Conservation (phyloP, 805 yeast species). For the Hanseniaspora hatyaiensis region DNA sequence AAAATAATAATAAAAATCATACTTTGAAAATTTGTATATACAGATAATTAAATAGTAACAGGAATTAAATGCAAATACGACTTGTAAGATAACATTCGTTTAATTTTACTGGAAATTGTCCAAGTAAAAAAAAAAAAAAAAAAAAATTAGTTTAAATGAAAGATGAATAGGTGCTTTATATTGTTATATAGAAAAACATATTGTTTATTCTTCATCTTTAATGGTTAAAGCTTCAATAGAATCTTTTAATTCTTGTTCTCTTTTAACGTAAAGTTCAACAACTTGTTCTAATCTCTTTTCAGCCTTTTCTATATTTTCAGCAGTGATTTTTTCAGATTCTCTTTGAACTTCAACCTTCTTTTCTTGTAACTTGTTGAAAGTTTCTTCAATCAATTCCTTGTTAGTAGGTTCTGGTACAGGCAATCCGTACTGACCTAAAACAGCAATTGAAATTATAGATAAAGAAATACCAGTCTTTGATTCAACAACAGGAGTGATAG, state of each 20-base stretch:
- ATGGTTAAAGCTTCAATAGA: conserved; percentile 6
- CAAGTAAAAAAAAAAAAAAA: no score
- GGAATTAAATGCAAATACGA: no score
- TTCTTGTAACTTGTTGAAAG: conserved; percentile 55
- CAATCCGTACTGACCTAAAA: conserved; percentile 63
- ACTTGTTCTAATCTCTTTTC: conserved; percentile 64
- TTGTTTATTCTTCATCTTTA: conserved; percentile 2
- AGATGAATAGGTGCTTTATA: not conserved
- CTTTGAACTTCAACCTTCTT: conserved; percentile 58
- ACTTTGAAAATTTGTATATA: no score
- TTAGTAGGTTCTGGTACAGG: conserved; percentile 58
- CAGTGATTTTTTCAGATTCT: conserved; percentile 72
- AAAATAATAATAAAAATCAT: no score
- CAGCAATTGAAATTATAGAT: conserved; percentile 68
- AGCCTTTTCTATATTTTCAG: conserved; percentile 61
- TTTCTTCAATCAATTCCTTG: conserved; percentile 51
- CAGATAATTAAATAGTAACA: no score
- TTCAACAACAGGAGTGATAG: not conserved
- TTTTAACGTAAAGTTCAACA: conserved; percentile 41
- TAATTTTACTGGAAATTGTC: no score
- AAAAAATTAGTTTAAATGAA: not conserved
- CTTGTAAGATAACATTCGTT: no score
- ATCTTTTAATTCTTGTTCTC: conserved; percentile 32
- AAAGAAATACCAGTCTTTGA: conserved; percentile 41
- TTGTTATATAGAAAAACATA: no score